phyloP scores from a whole-genome alignment of 306 rosid genomes.

The Dicorynia guianensis region DNA sequence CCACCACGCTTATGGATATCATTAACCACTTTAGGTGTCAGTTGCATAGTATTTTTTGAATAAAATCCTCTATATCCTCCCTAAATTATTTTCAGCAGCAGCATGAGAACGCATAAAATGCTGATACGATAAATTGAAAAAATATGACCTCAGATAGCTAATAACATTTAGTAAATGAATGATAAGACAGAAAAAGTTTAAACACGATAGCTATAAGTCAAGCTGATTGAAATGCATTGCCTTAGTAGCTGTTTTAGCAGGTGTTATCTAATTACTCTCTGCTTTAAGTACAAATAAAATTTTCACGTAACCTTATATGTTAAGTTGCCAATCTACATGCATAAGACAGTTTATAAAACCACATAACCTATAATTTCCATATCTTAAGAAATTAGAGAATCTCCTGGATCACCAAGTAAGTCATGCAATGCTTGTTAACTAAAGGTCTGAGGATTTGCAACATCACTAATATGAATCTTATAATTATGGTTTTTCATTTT shows the following conservation, averaged over 20 bases:
- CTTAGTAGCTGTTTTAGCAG: not conserved
- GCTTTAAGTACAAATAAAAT: not conserved
- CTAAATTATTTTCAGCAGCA: conserved; percentile 56
- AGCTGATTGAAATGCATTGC: not conserved
- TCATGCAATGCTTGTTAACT: not conserved
- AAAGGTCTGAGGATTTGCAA: not conserved
- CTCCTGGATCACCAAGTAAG: not conserved
- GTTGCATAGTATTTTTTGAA: conserved; percentile 76
- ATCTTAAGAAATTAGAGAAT: conserved; percentile 5
- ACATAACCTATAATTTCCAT: conserved; percentile 1
- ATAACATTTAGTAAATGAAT: conserved; percentile 4
- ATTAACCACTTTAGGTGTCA: conserved; percentile 83
- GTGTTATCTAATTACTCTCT: not conserved
- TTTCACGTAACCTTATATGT: not conserved
- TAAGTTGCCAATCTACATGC: no score
- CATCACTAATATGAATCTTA: not conserved
- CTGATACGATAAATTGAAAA: conserved; percentile 25
- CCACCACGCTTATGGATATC: conserved; percentile 94
- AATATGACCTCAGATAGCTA: not conserved
- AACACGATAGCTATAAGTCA: not conserved
- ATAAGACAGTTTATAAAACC: conserved; percentile 4
- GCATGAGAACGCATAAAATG: conserved; percentile 19
- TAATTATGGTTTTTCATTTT: not conserved
- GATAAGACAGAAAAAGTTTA: conserved; percentile 3
- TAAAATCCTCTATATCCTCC: conserved; percentile 93